These are phyloP conservation scores for Domatiomyces catenatus DNA, from an alignment of 2,329 filamentous ascomycete species.

Conservation along the genomic window DNA sequence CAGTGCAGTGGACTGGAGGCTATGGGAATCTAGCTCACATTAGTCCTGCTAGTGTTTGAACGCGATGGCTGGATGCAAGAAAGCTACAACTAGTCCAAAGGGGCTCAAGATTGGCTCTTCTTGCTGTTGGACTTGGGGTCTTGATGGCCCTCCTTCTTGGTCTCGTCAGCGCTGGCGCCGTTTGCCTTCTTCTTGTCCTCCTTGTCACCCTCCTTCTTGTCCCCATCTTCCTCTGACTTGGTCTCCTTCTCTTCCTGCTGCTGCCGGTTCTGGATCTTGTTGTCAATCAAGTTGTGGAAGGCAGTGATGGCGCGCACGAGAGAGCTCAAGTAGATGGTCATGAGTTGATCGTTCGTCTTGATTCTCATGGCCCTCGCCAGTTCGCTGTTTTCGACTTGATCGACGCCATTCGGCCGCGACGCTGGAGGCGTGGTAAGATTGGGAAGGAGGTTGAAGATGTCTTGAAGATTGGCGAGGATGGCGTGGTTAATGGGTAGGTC, in stretches of 20 bases:
- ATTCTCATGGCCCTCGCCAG: conserved; percentile 92
- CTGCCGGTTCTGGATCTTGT: conserved; percentile 98
- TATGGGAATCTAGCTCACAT: not conserved
- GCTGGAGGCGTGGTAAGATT: conserved; percentile 78
- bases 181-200: conserved; percentile 37
- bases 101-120: conserved; percentile 33
- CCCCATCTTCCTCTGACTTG: conserved; percentile 49
- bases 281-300: conserved; percentile 98
- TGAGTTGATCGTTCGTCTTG: conserved; percentile 98
- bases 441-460: conserved; percentile 94
- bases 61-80: not conserved
- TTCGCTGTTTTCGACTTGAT: conserved; percentile 56
- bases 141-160: conserved; percentile 38
- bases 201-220: conserved; percentile 49
- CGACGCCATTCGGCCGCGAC: conserved; percentile 38
- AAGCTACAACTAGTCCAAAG: not conserved
- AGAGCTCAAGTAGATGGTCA: conserved; percentile 94
- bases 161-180: conserved; percentile 36
- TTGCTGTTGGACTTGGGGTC: conserved; percentile 44
- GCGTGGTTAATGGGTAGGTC: conserved; percentile 92
- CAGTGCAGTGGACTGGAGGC: not conserved
- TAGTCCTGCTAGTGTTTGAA: not conserved
- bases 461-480: conserved; percentile 94
- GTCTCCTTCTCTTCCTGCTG: conserved; percentile 89
- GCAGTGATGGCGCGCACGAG: conserved; percentile 94